phyloP scores from a whole-genome alignment of 2,329 filamentous ascomycete genomes.

The Ophiostoma sp. region DNA sequence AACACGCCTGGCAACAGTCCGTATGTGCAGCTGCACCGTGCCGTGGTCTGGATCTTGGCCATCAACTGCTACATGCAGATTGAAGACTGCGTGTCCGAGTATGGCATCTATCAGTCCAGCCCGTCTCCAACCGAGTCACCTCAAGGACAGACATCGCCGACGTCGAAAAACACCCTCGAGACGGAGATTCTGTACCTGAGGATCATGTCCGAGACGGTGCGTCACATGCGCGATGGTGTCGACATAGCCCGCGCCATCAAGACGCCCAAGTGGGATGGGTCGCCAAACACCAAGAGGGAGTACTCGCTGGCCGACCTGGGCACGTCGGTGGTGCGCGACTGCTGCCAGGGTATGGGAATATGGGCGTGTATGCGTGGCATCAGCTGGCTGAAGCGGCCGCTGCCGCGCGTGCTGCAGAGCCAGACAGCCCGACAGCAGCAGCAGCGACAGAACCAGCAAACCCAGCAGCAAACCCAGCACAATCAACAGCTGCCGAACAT shows the following conservation, averaged over 20 bases:
- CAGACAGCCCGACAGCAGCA: not conserved
- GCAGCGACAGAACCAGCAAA: not conserved
- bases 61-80: conserved; percentile 29
- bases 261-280: not conserved
- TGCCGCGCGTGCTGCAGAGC: conserved; percentile 9
- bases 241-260: conserved; percentile 22
- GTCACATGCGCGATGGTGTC: conserved; percentile 22
- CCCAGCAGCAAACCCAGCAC: not conserved
- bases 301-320: conserved; percentile 25
- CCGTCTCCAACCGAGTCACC: not conserved
- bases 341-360: conserved; percentile 22
- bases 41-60: conserved; percentile 26
- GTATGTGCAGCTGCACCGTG: conserved; percentile 24
- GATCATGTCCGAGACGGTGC: conserved; percentile 26
- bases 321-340: conserved; percentile 26
- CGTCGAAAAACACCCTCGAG: conserved; percentile 11
- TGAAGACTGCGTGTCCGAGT: conserved; percentile 24
- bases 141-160: not conserved
- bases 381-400: conserved; percentile 2
- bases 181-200: conserved; percentile 18
- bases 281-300: not conserved
- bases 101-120: conserved; percentile 20
- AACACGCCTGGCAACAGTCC: not conserved
- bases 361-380: conserved; percentile 17
- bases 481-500: not conserved